These are phyloP conservation scores for Oryza longistaminata DNA, from an alignment of 176 grass and related monocot genomes.

Conservation along the genomic window DNA sequence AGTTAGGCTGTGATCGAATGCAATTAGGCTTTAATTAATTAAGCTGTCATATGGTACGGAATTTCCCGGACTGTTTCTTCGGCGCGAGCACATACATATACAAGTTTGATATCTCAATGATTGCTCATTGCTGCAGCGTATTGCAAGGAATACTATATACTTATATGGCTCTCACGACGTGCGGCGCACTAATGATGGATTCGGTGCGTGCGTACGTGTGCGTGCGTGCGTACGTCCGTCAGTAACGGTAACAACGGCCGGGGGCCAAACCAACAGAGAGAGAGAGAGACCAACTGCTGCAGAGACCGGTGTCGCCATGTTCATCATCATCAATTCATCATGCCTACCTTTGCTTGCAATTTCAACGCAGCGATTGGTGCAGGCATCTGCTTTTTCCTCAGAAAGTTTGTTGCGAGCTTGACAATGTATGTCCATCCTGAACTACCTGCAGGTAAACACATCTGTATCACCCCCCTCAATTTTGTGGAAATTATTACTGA, in stretches of 20 bases:
- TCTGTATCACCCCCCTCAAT: background rate
- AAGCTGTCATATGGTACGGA: background rate
- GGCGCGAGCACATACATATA: background rate
- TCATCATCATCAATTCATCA: background rate
- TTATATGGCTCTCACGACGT: slow-evolving; percentile 19
- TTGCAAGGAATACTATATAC: background rate
- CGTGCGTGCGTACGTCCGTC: background rate
- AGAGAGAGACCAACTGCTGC: background rate
- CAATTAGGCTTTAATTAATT: background rate
- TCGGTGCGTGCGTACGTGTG: background rate
- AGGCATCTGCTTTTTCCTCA: background rate
- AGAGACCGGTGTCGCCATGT: slow-evolving; percentile 1
- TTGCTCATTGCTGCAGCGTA: slow-evolving; percentile 30
- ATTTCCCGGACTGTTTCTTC: slow-evolving; percentile 20
- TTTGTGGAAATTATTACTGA: background rate
- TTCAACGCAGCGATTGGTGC: slow-evolving; percentile 25
- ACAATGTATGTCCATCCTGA: background rate
- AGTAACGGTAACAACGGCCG: slow-evolving; percentile 37
- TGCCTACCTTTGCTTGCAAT: background rate
- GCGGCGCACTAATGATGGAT: slow-evolving; percentile 31
- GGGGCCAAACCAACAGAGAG: background rate
- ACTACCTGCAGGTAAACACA: background rate
- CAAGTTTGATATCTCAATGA: slow-evolving; percentile 23
- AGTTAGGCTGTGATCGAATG: background rate
- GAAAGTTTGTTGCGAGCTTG: background rate